Base-by-base conservation (phyloP, 2,329 filamentous ascomycete species). In the Pseudogymnoascus verrucosus region DNA sequence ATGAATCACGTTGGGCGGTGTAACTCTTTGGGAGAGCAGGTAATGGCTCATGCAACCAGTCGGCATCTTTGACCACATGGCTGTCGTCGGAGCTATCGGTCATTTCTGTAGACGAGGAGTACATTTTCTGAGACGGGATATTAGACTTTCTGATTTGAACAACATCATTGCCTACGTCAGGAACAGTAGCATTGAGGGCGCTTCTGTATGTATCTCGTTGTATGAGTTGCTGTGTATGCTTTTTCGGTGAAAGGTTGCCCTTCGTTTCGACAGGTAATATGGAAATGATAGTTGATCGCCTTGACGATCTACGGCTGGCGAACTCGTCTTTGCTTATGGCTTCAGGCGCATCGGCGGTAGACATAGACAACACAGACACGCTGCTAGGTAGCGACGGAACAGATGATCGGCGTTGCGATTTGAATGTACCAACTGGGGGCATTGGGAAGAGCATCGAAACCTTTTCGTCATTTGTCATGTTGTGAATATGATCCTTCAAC, bases 401-500 rank as follows among this genome's bases (percentile, higher is more conserved):
- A 2, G 77, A 76, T 3, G 77, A 78, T 63, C 74, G 74, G 7
- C 76, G 75, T 36, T 69, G 69, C 3, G 61, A 62, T 67, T 72
- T 62, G 65, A 63, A 66, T 62, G 40, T 67, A 64, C 63, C 65
- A 67, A 62, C 72, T 72, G 59, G 74, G 65, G 60, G 77, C 6
- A 73, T 70, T 3, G 79, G 76, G 66, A 82, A 83, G 23, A 85
- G 72, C 4, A 83, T 71, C 1, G 76, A 74, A 74, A 85, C 82
- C 70, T 84, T 85, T 68, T 85, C 83, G 61, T 84, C 76, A 65
- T 83, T 79, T 0, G 81, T 83, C 82, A 84, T 85, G 69, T 81
- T 84, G 71, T 79, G 80, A 2, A 81, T 83, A 65, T 82, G 73
- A 64, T 83, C 84, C 2, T 81, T 79, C 5, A 78, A 74, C 16